phyloP scores from a whole-genome alignment of 805 yeast species.

The Dipodascopsis uninucleata region DNA sequence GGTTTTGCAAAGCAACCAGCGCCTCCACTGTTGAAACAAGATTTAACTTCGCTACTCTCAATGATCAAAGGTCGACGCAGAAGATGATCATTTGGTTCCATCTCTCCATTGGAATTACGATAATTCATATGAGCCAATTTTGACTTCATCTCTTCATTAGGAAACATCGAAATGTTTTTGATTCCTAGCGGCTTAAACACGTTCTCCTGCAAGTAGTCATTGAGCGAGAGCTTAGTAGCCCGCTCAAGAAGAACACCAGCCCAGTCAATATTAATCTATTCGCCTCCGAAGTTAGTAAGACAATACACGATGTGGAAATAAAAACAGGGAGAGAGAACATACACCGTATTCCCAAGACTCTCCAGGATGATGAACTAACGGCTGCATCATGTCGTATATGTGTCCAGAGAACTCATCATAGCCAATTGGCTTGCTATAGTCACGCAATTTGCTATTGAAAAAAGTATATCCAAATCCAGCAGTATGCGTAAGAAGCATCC shows the following conservation, averaged over 20 bases:
- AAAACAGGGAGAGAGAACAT: too few species aligned
- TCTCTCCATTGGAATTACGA: conserved; percentile 27
- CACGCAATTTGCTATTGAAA: conserved; percentile 30
- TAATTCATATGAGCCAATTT: conserved; percentile 31
- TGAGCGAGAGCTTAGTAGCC: conserved; percentile 34
- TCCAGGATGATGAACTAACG: conserved; percentile 41
- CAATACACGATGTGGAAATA: neutral
- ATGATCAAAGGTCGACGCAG: conserved; percentile 3
- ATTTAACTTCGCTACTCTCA: conserved; percentile 27
- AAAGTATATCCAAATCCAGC: conserved; percentile 41
- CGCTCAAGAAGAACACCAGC: conserved; percentile 38
- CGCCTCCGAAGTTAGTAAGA: neutral
- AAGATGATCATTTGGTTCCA: conserved; percentile 11
- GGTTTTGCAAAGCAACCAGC: conserved; percentile 44
- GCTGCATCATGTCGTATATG: conserved; percentile 28
- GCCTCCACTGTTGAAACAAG: conserved; percentile 42
- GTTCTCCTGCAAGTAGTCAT: conserved; percentile 34
- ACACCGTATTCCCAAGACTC: conserved; percentile 39
- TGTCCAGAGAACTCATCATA: conserved; percentile 20
- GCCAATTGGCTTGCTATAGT: conserved; percentile 12
- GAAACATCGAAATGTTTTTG: conserved; percentile 32
- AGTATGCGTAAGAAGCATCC: conserved; percentile 40
- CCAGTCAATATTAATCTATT: conserved; percentile 37
- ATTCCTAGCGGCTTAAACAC: conserved; percentile 37
- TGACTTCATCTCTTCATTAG: conserved; percentile 25